Conservation (phyloP, 345 rosid genomes). For the Pistacia vera region DNA sequence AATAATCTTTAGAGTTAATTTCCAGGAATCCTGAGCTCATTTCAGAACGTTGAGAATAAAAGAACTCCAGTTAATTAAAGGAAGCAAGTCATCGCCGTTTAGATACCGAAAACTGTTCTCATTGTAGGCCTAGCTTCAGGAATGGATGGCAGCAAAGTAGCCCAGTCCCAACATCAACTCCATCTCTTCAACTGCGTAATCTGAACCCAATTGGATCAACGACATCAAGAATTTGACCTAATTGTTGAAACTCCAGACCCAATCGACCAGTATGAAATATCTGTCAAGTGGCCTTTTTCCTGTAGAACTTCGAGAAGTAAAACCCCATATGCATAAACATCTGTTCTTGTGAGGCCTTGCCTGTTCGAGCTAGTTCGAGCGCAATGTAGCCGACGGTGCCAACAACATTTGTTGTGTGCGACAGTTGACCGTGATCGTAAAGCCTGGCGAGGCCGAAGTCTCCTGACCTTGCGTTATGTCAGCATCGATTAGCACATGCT, state of each 20-base stretch:
- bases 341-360: conserved; percentile 67
- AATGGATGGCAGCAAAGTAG: conserved; percentile 52
- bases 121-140: conserved; percentile 52
- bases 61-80: conserved; percentile 28
- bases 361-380: conserved; percentile 70
- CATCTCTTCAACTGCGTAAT: conserved; percentile 41
- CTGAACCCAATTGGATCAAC: conserved; percentile 49
- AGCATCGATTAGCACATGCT: conserved; percentile 68
- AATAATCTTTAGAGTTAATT: conserved; percentile 26
- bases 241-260: conserved; percentile 35
- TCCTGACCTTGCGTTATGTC: conserved; percentile 64
- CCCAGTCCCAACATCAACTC: conserved; percentile 52
- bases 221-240: conserved; percentile 35
- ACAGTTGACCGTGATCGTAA: conserved; percentile 55
- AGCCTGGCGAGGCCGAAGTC: conserved; percentile 87
- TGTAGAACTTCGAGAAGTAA: conserved; percentile 60
- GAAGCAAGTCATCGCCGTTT: conserved; percentile 52
- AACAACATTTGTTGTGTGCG: conserved; percentile 58
- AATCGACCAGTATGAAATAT: conserved; percentile 36
- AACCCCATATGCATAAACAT: conserved; percentile 69
- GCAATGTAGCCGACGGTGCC: conserved; percentile 86
- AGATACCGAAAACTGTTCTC: conserved; percentile 58
- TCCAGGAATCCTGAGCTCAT: conserved; percentile 22
- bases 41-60: conserved; percentile 19
- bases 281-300: conserved; percentile 54